Evolutionary conservation across 2,329 filamentous ascomycete species (phyloP), one percentile per base, ranked within the genome.

Genomic region (Neofusicoccum parvum): DNA sequence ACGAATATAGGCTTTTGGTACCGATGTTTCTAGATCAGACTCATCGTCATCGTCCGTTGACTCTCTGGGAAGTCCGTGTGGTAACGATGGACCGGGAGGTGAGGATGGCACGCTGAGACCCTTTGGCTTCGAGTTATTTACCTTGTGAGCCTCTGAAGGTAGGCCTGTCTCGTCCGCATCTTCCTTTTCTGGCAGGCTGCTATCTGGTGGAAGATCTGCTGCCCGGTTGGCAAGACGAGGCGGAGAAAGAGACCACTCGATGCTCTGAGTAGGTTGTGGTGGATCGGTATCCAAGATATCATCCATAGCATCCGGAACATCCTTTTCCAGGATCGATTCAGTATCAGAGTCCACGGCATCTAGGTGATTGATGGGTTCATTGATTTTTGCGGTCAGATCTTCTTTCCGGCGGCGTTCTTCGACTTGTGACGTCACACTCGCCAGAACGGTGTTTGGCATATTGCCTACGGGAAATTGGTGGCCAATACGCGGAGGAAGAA

Each of bases 141-240:
- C 27, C 5, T 32, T 32, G 27, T 32, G 5, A 32, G 27, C 27
- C 27, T 32, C 27, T 32, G 27, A 32, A 32, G 27, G 27, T 32
- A 32, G 27, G 27, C 27, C 36, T 17, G 7, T 27, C 32, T 39
- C 58, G 10, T 23, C 41, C 12, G n/a, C 1, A 4, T n/a, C 34
- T 12, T 62, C 46, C 20, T 49, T 32, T n/a, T 51, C 59, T 1
- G 48, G 20, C 0, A 51, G 7, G 15, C 59, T 62, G 32, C 59
- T 62, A 37, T 62, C 59, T 1, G 59, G 59, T 11, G 59, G 59
- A 1, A 62, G 34, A 23, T 62, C 59, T 17, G 46, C 46, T 3
- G 4, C 9, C 15, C 20, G 59, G 12, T 43, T 49, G 15, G 17
- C n/a, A 3, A 17, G 36, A n/a, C 12, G 46, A 9, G 41, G 46